phyloP scores from a whole-genome alignment of 148 eudicot species.

The Nepenthes gracilis region DNA sequence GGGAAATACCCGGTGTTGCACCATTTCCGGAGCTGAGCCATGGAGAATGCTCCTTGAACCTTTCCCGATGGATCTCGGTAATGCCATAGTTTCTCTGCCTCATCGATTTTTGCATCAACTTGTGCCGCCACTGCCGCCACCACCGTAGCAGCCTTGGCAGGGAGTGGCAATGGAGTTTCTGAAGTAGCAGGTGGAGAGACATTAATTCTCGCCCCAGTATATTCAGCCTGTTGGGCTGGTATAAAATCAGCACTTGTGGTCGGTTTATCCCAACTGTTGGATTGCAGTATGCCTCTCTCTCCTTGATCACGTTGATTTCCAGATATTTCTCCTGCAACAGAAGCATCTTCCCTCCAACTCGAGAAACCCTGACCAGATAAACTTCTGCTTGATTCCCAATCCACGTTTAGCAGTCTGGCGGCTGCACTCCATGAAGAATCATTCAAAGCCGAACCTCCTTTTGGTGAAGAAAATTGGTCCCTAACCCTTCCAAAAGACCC shows the following conservation, averaged over 20 bases:
- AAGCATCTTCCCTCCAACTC: slow-evolving; percentile 32
- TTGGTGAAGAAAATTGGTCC: slow-evolving; percentile 51
- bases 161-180: slow-evolving; percentile 23
- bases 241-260: slow-evolving; percentile 18
- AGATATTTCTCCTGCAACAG: slow-evolving; percentile 17
- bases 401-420: slow-evolving; percentile 34
- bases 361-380: slow-evolving; percentile 32
- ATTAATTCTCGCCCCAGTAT: slow-evolving; percentile 22
- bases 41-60: slow-evolving; percentile 93
- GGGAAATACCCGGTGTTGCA: slow-evolving; percentile 81
- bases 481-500: slow-evolving; percentile 46
- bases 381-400: slow-evolving; percentile 40
- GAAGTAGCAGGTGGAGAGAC: slow-evolving; percentile 22
- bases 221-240: slow-evolving; percentile 17
- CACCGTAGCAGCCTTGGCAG: slow-evolving; percentile 20
- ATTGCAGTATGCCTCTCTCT: slow-evolving; percentile 21
- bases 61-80: slow-evolving; percentile 82
- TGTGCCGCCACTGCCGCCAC: slow-evolving; percentile 13
- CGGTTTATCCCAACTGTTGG: slow-evolving; percentile 28
- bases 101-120: slow-evolving; percentile 30
- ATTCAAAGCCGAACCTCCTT: slow-evolving; percentile 34
- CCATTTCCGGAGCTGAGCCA: slow-evolving; percentile 89
- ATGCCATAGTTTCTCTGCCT: slow-evolving; percentile 72
- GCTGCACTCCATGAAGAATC: slow-evolving; percentile 50
- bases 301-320: slow-evolving; percentile 41